A percentile compares a stretch with the other conserved stretches of the same genome.
Conservation (phyloP, 306 rosid genomes). For the Ziziphus jujuba region DNA sequence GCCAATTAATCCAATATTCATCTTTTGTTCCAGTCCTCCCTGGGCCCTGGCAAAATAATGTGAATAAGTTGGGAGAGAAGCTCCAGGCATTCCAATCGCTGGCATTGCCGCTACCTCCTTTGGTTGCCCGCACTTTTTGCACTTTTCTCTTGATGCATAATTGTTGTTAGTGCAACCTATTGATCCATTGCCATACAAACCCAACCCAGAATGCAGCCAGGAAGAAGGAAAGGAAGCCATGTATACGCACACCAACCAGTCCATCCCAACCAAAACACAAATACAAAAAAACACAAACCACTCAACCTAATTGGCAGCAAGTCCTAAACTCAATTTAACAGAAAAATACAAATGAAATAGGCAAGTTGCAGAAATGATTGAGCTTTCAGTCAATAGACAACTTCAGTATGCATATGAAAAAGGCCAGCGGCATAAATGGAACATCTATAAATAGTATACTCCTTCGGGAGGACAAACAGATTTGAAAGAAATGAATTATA, state of each 20-base stretch:
- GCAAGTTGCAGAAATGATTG: slow-evolving; percentile 6
- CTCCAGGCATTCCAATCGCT: slow-evolving; percentile 77
- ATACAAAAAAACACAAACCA: slow-evolving; percentile 82
- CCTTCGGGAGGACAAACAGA: no score
- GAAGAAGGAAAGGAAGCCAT: slow-evolving; percentile 58
- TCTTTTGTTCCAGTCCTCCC: slow-evolving; percentile 63
- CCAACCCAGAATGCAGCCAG: slow-evolving; percentile 78
- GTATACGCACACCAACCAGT: slow-evolving; percentile 78
- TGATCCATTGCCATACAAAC: slow-evolving; percentile 77
- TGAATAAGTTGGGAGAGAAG: slow-evolving; percentile 72
- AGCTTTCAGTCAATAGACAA: slow-evolving; percentile 12
- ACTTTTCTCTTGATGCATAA: slow-evolving; percentile 99
- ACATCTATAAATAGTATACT: no score
- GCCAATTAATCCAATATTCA: slow-evolving; percentile 67
- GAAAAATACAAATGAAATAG: slow-evolving; percentile 23
- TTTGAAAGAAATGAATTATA: no score
- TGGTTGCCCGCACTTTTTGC: slow-evolving; percentile 95
- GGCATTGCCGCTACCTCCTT: slow-evolving; percentile 97
- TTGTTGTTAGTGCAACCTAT: slow-evolving; percentile 99
- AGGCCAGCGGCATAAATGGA: background rate
- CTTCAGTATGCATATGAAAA: background rate
- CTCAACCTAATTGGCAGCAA: slow-evolving; percentile 73
- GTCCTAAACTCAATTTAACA: slow-evolving; percentile 39
- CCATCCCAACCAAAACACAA: slow-evolving; percentile 80
- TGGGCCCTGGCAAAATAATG: slow-evolving; percentile 66